A percentile compares a stretch with the other conserved stretches of the same genome.
Evolutionary conservation across 306 rosid species (phyloP).

Genomic region (Castanospermum australe): DNA sequence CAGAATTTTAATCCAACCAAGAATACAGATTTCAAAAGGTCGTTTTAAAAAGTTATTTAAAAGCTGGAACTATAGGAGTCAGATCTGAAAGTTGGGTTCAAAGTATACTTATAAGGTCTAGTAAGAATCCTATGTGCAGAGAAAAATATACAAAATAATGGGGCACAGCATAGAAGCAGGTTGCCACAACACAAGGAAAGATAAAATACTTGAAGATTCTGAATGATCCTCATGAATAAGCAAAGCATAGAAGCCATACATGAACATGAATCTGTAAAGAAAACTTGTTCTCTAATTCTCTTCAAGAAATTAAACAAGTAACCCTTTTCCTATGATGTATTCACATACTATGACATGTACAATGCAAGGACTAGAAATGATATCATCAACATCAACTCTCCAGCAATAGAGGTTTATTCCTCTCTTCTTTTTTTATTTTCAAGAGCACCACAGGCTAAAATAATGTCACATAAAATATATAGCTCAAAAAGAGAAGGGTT

Average conservation of each 20-base stretch:
- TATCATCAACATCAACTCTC: neutral
- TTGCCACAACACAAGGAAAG: neutral
- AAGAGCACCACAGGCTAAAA: neutral
- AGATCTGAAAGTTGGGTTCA: neutral
- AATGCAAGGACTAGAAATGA: neutral
- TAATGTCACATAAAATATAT: neutral
- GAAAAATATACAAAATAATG: neutral
- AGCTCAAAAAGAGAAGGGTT: neutral
- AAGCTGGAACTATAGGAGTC: neutral
- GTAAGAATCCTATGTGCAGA: neutral
- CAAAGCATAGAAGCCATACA: neutral
- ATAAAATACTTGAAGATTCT: neutral
- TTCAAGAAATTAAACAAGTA: neutral
- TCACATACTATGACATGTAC: neutral
- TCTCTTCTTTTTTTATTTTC: neutral
- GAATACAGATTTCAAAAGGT: neutral
- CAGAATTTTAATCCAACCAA: slow-evolving; percentile 26
- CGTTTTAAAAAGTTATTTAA: neutral
- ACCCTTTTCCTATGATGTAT: neutral
- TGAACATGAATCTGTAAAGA: neutral
- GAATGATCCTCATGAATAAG: neutral
- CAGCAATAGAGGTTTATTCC: neutral
- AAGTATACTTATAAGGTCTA: neutral
- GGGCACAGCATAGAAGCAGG: neutral
- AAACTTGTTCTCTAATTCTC: neutral